Percentiles rank a stretch among this genome's conserved stretches.
phyloP scores from a whole-genome alignment of 2,329 filamentous ascomycete species.

The Paecilomyces niveus region DNA sequence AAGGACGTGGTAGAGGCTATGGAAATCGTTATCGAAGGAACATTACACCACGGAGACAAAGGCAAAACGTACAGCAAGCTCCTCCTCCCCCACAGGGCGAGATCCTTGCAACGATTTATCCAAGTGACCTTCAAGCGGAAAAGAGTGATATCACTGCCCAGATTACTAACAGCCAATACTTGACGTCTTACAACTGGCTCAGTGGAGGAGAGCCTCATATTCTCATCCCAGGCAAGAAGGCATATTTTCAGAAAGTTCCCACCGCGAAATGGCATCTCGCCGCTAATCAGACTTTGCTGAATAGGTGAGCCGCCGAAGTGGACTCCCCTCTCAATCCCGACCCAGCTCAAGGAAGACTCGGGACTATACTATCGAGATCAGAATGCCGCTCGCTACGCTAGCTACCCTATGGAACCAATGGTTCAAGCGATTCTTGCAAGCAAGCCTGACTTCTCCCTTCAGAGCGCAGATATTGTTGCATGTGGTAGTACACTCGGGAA shows the following conservation, averaged over 20 bases:
- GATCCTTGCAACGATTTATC: conserved; percentile 9
- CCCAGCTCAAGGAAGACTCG: conserved; percentile 35
- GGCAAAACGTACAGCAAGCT: neutral
- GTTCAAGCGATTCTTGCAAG: conserved; percentile 35
- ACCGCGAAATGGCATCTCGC: conserved; percentile 1
- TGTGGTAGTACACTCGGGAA: conserved; percentile 58
- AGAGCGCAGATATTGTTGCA: conserved; percentile 48
- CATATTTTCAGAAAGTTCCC: conserved; percentile 1
- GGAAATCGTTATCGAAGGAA: neutral
- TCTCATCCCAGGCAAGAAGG: conserved; percentile 37
- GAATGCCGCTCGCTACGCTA: conserved; percentile 25
- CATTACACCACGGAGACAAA: neutral
- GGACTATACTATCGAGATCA: conserved; percentile 41
- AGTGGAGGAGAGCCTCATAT: conserved; percentile 30
- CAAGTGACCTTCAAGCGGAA: conserved; percentile 5
- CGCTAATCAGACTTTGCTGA: conserved; percentile 3
- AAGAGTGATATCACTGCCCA: conserved; percentile 1
- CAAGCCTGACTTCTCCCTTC: conserved; percentile 27
- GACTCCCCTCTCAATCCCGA: conserved; percentile 35
- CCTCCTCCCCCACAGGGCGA: conserved; percentile 10
- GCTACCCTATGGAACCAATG: conserved; percentile 39
- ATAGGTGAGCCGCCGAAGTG: conserved; percentile 46
- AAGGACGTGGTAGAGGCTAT: neutral
- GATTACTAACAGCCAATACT: conserved; percentile 35
- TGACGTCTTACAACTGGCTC: conserved; percentile 50